phyloP scores from a whole-genome alignment of 1,139 yeast genomes.

The Pichia sp. region DNA sequence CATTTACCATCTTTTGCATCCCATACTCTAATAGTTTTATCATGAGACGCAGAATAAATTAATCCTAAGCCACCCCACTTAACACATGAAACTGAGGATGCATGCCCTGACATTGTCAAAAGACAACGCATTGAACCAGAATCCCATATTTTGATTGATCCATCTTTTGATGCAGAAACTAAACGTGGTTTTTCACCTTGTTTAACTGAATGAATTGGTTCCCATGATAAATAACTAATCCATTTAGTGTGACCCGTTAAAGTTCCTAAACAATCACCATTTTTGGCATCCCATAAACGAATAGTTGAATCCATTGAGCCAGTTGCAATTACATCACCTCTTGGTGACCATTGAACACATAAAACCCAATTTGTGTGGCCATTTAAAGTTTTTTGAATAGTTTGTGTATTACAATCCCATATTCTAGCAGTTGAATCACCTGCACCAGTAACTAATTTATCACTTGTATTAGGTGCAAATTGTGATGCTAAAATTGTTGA shows the following conservation, averaged over 20 bases:
- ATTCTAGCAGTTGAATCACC: constrained; percentile 97
- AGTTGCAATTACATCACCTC: constrained; percentile 86
- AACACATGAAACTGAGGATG: constrained; percentile 85
- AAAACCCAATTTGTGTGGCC: constrained; percentile 96
- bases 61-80: constrained; percentile 93
- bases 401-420: constrained; percentile 96
- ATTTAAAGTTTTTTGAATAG: constrained; percentile 70
- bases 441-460: constrained; percentile 90
- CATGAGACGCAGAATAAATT: constrained; percentile 89
- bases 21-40: constrained; percentile 92
- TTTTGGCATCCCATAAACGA: constrained; percentile 76
- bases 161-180: constrained; percentile 89
- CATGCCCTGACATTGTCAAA: constrained; percentile 80
- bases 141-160: constrained; percentile 89
- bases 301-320: constrained; percentile 94
- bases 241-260: constrained; percentile 81
- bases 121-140: constrained; percentile 62
- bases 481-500: constrained; percentile 87
- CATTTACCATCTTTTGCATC: constrained; percentile 75
- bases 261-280: constrained; percentile 75
- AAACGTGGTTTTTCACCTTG: constrained; percentile 64
- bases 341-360: constrained; percentile 91
- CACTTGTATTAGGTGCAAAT: constrained; percentile 86
- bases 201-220: constrained; percentile 77
- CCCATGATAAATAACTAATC: constrained; percentile 90